These are phyloP conservation scores for Neurospora sp. DNA, from an alignment of 495 filamentous ascomycete genomes.

Conservation along the genomic window DNA sequence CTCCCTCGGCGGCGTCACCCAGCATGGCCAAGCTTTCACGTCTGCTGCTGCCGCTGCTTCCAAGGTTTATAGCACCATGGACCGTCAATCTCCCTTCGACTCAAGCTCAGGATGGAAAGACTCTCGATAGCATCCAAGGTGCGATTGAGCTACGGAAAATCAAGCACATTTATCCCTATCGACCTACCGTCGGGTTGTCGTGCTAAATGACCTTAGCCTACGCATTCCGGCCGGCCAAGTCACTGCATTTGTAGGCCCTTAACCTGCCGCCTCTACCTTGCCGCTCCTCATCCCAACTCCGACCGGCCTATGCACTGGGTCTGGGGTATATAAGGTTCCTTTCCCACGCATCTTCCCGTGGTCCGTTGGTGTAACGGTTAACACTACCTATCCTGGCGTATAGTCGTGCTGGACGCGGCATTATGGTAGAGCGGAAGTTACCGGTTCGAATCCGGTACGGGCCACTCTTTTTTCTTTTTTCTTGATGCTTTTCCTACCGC, in stretches of 20 bases:
- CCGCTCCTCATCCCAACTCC: too few species aligned
- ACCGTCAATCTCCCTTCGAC: conserved; percentile 64
- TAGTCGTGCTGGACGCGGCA: too few species aligned
- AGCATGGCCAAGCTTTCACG: conserved; percentile 64
- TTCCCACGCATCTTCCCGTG: too few species aligned
- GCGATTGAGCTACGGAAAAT: conserved; percentile 59
- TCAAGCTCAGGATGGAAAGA: conserved; percentile 57
- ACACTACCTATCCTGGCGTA: too few species aligned
- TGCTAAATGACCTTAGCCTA: conserved; percentile 69
- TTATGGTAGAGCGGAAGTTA: too few species aligned
- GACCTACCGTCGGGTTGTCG: conserved; percentile 69
- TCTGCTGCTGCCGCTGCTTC: conserved; percentile 57
- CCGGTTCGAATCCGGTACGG: too few species aligned
- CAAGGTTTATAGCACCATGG: conserved; percentile 73
- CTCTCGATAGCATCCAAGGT: conserved; percentile 54
- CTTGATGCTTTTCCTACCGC: too few species aligned
- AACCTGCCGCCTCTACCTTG: too few species aligned
- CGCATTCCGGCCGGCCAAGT: conserved; percentile 69
- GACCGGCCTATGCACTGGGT: too few species aligned
- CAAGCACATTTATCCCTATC: conserved; percentile 81
- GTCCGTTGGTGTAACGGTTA: too few species aligned
- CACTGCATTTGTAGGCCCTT: conserved; percentile 61
- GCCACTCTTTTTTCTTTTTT: conserved; percentile 29
- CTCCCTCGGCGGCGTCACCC: conserved; percentile 66
- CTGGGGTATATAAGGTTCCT: too few species aligned